phyloP scores from a whole-genome alignment of 371 early-diverging fungal genomes.

The Mortierella polycephala region DNA sequence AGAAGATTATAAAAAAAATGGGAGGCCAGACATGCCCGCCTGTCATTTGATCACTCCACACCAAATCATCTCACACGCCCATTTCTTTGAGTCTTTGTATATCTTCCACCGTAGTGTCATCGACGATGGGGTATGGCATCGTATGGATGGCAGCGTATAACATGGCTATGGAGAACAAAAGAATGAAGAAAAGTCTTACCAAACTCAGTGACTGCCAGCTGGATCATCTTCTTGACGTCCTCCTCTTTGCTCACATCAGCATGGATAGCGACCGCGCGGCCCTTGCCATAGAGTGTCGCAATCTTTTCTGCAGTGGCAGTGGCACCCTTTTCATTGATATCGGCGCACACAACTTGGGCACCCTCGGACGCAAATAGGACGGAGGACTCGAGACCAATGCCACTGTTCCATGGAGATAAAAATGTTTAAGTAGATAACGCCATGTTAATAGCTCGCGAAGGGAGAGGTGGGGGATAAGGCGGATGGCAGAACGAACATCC shows the following conservation, averaged over 20 bases:
- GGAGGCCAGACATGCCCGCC: neutral
- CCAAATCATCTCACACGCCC: no score
- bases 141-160: neutral
- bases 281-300: constrained; percentile 46
- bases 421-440: neutral
- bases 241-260: constrained; percentile 82
- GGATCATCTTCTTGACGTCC: constrained; percentile 77
- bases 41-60: no score
- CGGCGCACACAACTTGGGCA: constrained; percentile 82
- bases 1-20: neutral
- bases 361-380: constrained; percentile 86
- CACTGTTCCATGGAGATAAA: constrained; percentile 58
- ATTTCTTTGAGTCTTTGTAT: no score
- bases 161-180: neutral
- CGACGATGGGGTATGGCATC: no score
- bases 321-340: constrained; percentile 74
- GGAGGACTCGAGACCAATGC: constrained; percentile 84
- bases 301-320: constrained; percentile 64
- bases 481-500: neutral
- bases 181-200: constrained; percentile 58
- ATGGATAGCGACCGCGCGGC: constrained; percentile 62
- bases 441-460: neutral
- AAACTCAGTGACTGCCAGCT: constrained; percentile 71
- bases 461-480: neutral
- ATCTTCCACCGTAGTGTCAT: neutral